Base-by-base conservation (phyloP, 1,284 basidiomycete genomes). In the Taiwanofungus camphoratus region DNA sequence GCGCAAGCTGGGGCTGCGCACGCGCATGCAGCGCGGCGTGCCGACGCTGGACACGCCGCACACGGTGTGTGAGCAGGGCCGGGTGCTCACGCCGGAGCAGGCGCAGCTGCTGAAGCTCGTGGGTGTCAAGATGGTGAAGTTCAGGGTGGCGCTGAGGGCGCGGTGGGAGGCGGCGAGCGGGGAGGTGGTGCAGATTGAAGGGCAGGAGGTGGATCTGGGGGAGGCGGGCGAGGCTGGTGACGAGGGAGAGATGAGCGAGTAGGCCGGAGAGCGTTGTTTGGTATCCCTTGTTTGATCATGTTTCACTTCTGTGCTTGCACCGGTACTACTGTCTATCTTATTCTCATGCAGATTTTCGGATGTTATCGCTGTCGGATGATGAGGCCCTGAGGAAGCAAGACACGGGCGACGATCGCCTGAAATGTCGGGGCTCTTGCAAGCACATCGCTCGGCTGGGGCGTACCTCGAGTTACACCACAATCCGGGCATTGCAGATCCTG, bases 31-130 rank as follows among this genome's bases (percentile, higher is more conserved):
- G 51, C 79, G 79, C 52, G 96, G 95, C 45, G 87, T 97, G 2
- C 95, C 96, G 2, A 89, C 85, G 3, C 69, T 99, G 42, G 77
- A 81, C 37, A 74, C 71, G 43, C 73, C 88, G n/a, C 93, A 95
- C 61, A 76, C 77, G 38, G 70, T 99, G 36, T 98, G 95, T 67
- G 80, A 82, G 58, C 69, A 87, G 62, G 94, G 92, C 34, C 85
- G 92, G 55, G 69, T 68, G 46, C 70, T 99, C 51, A 85, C 82
- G 3, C 65, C 77, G 33, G 92, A 96, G 64, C 88, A 96, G 69
- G 82, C 92, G 37, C 86, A 94, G 61, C 68, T 96, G 41, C 68
- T 96, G 52, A 95, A 95, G 70, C 70, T 96, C 46, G 78, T 92
- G 30, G 90, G 88, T 7, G 77, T 91, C 56, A 84, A 80, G 66